Base-by-base conservation (phyloP, 352 stramenopile species). In the Phytophthora tentaculata region DNA sequence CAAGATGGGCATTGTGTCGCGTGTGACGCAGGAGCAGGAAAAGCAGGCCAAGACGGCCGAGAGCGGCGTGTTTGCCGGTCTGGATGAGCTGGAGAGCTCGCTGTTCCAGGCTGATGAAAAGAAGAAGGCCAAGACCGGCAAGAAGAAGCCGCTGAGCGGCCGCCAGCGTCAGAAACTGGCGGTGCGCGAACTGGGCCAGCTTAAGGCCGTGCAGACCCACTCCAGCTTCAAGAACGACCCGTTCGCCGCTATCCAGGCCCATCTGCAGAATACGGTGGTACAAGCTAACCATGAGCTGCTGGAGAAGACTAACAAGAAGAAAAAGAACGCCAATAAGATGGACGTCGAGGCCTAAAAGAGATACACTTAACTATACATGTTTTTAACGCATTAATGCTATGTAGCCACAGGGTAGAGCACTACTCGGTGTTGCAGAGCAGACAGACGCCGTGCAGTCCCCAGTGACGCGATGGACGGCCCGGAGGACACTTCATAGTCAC, bases 391-490 rank as follows among this genome's bases (percentile, higher is more conserved):
- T 26, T 19, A 43, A 43, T 43, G 35, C 35, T 43, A 13, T 43
- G 32, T 43, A 19, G 35, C 35, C n/a, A 17, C 32, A 39, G 32
- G 10, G 32, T 10, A 39, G 32, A 14, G 5, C 32, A 10, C 32
- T 39, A 39, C 32, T 39, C 32, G 10, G 32, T 39, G 10, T 39
- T 39, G 28, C 96, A 99, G 23, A 99, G 83, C 59, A 99, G 71
- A 49, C 91, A 92, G 39, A 97, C 91, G 23, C 97, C 97, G 12
- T 97, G 86, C 29, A 99, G 72, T 0, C 89, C 91, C 97, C 97
- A 99, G 73, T 99, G 96, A 29, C 91, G 89, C 16, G 96, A 92
- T 35, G 85, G 87, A 49, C 98, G 81, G 19, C 96, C 97, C 16
- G 82, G 77, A 32, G 86, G 85, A 76, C 88, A 96, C 69, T 94